phyloP scores from a whole-genome alignment of 2,329 filamentous ascomycete genomes.

The Aaosphaeria pasadenensis region DNA sequence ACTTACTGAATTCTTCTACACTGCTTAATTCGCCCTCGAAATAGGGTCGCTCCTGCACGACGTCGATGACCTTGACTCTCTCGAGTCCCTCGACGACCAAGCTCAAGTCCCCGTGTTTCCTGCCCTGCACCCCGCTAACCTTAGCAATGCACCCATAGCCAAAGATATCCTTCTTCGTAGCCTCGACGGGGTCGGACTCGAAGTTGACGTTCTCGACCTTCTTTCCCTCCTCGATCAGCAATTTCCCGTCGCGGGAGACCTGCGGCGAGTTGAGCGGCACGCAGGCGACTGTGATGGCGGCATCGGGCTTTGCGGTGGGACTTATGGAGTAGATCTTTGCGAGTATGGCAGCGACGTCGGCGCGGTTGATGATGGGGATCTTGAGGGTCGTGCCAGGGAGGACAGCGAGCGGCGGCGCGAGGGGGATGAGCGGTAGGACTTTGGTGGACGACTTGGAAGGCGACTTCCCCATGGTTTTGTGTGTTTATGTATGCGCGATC shows the following conservation, averaged over 20 bases:
- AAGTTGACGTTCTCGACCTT: constrained; percentile 29
- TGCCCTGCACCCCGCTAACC: constrained; percentile 49
- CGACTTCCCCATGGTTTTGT: constrained; percentile 30
- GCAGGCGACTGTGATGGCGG: constrained; percentile 77
- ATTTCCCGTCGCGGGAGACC: constrained; percentile 71
- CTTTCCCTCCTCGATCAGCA: constrained; percentile 63
- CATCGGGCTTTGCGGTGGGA: constrained; percentile 60
- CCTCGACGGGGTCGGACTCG: constrained; percentile 50
- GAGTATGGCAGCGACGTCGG: constrained; percentile 85
- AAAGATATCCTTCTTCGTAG: constrained; percentile 65
- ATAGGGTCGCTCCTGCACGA: constrained; percentile 76
- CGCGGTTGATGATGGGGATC: constrained; percentile 77
- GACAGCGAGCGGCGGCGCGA: constrained; percentile 76
- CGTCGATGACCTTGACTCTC: constrained; percentile 70
- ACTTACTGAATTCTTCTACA: constrained; percentile 66
- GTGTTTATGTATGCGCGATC: too few relatives aligned
- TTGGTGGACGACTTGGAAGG: constrained; percentile 24
- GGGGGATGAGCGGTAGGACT: constrained; percentile 72
- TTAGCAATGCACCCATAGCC: constrained; percentile 70
- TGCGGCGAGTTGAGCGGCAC: constrained; percentile 78
- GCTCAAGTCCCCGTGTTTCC: constrained; percentile 61
- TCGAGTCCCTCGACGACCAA: constrained; percentile 83
- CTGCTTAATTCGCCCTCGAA: constrained; percentile 78
- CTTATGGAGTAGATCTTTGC: constrained; percentile 79
- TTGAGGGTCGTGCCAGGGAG: constrained; percentile 83